These are phyloP conservation scores for Aspergillus wentii DNA, from an alignment of 495 filamentous ascomycete genomes.

Conservation along the genomic window DNA sequence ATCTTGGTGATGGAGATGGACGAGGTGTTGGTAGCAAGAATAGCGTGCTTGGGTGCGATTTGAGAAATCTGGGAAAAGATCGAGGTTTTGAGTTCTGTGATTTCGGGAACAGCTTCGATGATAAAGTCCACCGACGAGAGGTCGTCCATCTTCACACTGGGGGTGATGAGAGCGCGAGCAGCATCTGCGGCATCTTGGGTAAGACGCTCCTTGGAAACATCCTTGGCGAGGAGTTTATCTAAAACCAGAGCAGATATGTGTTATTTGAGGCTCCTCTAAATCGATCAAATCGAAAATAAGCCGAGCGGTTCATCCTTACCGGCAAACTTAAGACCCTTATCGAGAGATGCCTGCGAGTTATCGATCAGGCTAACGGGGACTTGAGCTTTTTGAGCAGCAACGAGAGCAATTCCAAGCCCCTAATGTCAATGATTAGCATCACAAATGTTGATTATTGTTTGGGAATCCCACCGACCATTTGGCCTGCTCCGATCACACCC, in stretches of 20 bases:
- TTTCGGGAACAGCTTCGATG: slow-evolving; percentile 97
- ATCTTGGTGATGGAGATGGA: slow-evolving; percentile 97
- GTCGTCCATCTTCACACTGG: slow-evolving; percentile 70
- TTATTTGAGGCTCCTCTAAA: no score
- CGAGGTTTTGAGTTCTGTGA: slow-evolving; percentile 74
- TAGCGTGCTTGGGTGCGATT: slow-evolving; percentile 79
- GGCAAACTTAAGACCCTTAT: slow-evolving; percentile 89
- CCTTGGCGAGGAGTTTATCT: slow-evolving; percentile 92
- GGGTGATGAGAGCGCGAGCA: slow-evolving; percentile 58
- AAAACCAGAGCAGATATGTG: no score
- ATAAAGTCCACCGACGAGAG: slow-evolving; percentile 90
- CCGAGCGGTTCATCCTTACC: slow-evolving; percentile 42
- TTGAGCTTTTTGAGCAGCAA: slow-evolving; percentile 79
- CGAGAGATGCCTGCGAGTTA: slow-evolving; percentile 75
- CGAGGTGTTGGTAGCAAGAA: slow-evolving; percentile 95
- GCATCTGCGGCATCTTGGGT: slow-evolving; percentile 72
- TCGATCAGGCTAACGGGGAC: slow-evolving; percentile 88
- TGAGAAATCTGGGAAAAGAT: slow-evolving; percentile 84
- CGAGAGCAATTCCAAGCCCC: slow-evolving; percentile 95
- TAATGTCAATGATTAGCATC: slow-evolving; percentile 27
- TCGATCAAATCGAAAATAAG: no score
- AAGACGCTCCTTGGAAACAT: slow-evolving; percentile 78
- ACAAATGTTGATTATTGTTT: slow-evolving; percentile 17
- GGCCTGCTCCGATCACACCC: slow-evolving; percentile 91
- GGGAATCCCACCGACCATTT: slow-evolving; percentile 68